Percentiles rank a stretch among this genome's conserved stretches.
Evolutionary conservation across 345 rosid species (phyloP).

Genomic region (Acer yangbiense): DNA sequence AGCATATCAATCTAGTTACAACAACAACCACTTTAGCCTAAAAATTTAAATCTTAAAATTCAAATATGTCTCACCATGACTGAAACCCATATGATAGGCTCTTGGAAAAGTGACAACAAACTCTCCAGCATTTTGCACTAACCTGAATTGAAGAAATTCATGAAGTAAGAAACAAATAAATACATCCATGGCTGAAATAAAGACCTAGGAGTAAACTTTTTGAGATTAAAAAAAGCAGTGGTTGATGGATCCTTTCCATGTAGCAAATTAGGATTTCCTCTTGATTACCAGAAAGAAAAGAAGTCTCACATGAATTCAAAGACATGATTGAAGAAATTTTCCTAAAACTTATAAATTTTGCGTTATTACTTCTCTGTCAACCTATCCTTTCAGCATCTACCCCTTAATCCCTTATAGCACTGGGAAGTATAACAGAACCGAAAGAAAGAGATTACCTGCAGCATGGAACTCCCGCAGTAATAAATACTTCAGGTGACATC

Average conservation of each 20-base stretch:
- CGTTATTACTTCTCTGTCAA: neutral
- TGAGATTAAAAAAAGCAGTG: neutral
- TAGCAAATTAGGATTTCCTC: neutral
- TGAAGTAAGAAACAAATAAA: conserved; percentile 18
- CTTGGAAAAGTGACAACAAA: conserved; percentile 97
- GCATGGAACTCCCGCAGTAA: conserved; percentile 89
- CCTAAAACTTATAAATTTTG: neutral
- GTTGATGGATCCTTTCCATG: conserved; percentile 2
- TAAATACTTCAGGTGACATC: conserved; percentile 96
- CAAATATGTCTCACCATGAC: conserved; percentile 68
- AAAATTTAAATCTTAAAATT: conserved; percentile 11
- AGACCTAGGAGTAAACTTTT: neutral
- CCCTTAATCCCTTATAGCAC: neutral
- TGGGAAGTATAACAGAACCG: conserved; percentile 26
- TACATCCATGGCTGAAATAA: neutral
- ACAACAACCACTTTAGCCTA: conserved; percentile 5
- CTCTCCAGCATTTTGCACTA: conserved; percentile 94
- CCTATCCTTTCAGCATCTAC: neutral
- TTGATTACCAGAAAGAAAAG: neutral
- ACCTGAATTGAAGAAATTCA: conserved; percentile 43
- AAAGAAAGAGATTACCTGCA: conserved; percentile 67
- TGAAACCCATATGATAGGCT: conserved; percentile 98
- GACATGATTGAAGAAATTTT: neutral
- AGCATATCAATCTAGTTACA: conserved; percentile 6
- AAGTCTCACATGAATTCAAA: neutral